A percentile compares a stretch with the other conserved stretches of the same genome.
Conservation (phyloP, 805 yeast species). For the Blastobotrys parvus region DNA sequence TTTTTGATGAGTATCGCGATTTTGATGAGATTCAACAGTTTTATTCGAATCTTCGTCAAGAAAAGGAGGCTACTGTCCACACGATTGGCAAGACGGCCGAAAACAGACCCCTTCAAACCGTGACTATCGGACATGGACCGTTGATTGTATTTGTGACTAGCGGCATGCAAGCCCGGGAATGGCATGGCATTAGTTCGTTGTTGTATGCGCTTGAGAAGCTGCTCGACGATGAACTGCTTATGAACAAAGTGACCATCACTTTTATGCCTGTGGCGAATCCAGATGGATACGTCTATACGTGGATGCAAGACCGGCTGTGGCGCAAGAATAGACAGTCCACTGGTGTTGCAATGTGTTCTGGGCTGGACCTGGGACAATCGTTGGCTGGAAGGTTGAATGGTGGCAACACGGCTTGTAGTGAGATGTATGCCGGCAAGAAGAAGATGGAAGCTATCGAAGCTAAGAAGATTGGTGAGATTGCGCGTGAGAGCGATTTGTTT, state of each 20-base stretch:
- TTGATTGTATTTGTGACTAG: slow-evolving; percentile 59
- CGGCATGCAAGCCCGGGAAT: slow-evolving; percentile 85
- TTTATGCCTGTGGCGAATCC: slow-evolving; percentile 84
- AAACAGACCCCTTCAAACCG: slow-evolving; percentile 59
- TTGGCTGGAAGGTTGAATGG: slow-evolving; percentile 54
- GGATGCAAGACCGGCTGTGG: slow-evolving; percentile 81
- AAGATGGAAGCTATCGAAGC: slow-evolving; percentile 64
- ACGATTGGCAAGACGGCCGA: slow-evolving; percentile 69
- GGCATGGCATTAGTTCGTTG: slow-evolving; percentile 70
- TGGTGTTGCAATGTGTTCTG: slow-evolving; percentile 55
- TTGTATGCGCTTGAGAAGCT: slow-evolving; percentile 41
- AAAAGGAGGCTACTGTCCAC: slow-evolving; percentile 52
- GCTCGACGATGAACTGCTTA: slow-evolving; percentile 26
- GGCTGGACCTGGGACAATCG: slow-evolving; percentile 80
- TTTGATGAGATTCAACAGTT: slow-evolving; percentile 58
- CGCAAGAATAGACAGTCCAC: slow-evolving; percentile 80
- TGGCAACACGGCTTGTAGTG: slow-evolving; percentile 60
- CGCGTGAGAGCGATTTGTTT: slow-evolving; percentile 45
- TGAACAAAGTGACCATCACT: slow-evolving; percentile 58
- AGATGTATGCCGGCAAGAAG: slow-evolving; percentile 68
- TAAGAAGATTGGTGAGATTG: slow-evolving; percentile 11
- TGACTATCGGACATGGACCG: slow-evolving; percentile 41
- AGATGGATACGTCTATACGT: slow-evolving; percentile 81
- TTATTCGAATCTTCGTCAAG: slow-evolving; percentile 58
- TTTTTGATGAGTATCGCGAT: slow-evolving; percentile 64